Base-by-base conservation (phyloP, 441 rosid genomes). In the Arabidopsis hybrid region DNA sequence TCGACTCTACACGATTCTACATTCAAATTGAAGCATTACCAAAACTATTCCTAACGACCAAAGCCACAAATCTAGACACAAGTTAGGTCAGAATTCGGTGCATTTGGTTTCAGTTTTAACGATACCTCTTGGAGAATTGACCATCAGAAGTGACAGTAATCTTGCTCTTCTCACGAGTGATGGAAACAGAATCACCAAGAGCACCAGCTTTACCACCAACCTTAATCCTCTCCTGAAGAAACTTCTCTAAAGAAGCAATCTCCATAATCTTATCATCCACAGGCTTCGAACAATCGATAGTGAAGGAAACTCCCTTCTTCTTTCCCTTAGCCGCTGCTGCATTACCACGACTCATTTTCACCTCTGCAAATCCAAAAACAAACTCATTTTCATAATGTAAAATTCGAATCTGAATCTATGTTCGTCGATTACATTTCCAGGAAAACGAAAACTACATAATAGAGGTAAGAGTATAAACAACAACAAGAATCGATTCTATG, bases 151-250 rank as follows among this genome's bases (percentile, higher is more conserved):
- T 82, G 53, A 91, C 90, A 39, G 80, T 75, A n/a, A 91, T 86
- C 87, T 89, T 91, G 72, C 49, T 81, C 83, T 89, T 91, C n/a
- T 89, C 97, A 57, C 91, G 90, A 14, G 87, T 57, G 73, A 87
- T 81, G 3, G 83, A 80, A 14, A 87, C 78, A 9, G 87, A 55
- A 65, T 89, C 91, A 21, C 94, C 94, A 8, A 89, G 91, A 2
- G 89, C 87, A n/a, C 94, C 94, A 4, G 90, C 94, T 69, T 91
- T 91, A 12, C 91, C 94, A 38, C 89, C 92, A 5, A 89, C 92
- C 80, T 91, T 91, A 81, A 91, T 89, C 78, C 94, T 86, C 87
- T 83, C 88, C 82, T 66, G 92, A 55, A 86, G 87, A 51, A 89
- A 89, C 87, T 89, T 91, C 82, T 91, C 97, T 4, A 91, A 85